Base-by-base conservation (phyloP, 352 stramenopile genomes). In the Phytophthora tentaculata region DNA sequence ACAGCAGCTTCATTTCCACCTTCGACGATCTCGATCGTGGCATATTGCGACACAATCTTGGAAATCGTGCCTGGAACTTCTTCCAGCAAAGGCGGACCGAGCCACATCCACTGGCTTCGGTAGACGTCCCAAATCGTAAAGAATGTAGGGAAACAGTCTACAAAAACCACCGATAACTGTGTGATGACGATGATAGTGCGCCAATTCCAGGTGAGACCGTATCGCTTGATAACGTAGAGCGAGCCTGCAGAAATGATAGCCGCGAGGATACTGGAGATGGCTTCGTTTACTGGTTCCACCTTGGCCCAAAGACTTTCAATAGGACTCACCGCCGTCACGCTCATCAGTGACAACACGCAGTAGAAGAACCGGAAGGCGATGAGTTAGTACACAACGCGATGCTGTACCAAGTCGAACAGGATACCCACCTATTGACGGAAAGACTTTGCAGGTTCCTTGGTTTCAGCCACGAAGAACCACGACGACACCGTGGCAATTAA, bases 61-160 rank as follows among this genome's bases (percentile, higher is more conserved):
- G 61, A 71, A 35, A 81, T 71, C 19, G 63, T 74, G 39, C 54
- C 44, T 1, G 77, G 81, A 7, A 87, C 55, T 41, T 84, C 61
- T 55, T 75, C 64, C 2, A 82, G 55, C 20, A 89, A 58, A 32
- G 76, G 73, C n/a, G 80, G 68, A 8, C 78, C 78, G 3, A 89
- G 60, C 69, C 73, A 89, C 64, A 89, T 83, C 78, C 79, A 89
- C 55, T 84, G 81, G 37, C 71, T 77, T 14, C 78, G 71, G 26
- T 80, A 69, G 51, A 87, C 65, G 35, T 82, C 69, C 66, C 70
- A 89, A 57, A 86, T 78, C n/a, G 77, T 89, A 43, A 83, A 61
- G 43, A 81, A 83, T 3, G 64, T 73, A 9, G 73, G 71, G 39
- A 87, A 73, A 44, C 66, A 69, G 50, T 86, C 72, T 13, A 86